These are phyloP conservation scores for Lactarius hengduanensis DNA, from an alignment of 768 basidiomycete species.

Conservation along the genomic window DNA sequence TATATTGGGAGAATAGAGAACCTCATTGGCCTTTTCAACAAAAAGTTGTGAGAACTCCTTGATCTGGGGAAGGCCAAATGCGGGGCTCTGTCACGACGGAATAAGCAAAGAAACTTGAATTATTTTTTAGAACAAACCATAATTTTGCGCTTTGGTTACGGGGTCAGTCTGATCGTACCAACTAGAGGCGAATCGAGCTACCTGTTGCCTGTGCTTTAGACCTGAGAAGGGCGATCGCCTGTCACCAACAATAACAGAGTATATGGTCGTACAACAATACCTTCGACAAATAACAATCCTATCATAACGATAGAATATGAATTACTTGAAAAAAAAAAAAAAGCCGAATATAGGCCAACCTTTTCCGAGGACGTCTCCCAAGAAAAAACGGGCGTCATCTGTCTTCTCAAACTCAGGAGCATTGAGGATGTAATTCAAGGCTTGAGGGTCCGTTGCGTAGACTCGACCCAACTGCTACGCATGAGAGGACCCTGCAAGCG, in stretches of 20 bases:
- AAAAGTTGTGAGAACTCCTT: constrained; percentile 20
- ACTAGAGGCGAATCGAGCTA: not conserved
- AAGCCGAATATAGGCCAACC: constrained; percentile 8
- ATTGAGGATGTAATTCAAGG: constrained; percentile 19
- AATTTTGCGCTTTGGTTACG: constrained; percentile 17
- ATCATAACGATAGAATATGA: not conserved
- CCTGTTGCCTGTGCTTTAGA: constrained; percentile 20
- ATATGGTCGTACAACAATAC: not conserved
- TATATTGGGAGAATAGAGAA: not conserved
- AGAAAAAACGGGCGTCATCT: not conserved
- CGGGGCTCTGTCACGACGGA: constrained; percentile 12
- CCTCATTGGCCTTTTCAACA: constrained; percentile 26
- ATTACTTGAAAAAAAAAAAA: too few species aligned
- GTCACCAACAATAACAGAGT: not conserved
- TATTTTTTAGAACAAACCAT: constrained; percentile 13
- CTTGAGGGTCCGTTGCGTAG: constrained; percentile 13
- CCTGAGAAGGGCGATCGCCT: constrained; percentile 1
- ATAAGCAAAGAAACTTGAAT: not conserved
- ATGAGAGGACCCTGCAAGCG: not conserved
- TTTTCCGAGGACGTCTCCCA: constrained; percentile 12
- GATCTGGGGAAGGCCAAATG: constrained; percentile 22
- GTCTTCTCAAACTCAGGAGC: constrained; percentile 23
- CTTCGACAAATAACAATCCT: constrained; percentile 24
- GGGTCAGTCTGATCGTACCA: not conserved
- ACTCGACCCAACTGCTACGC: constrained; percentile 3